phyloP scores from a whole-genome alignment of 2,329 filamentous ascomycete genomes.

The Clathrospora elynae region DNA sequence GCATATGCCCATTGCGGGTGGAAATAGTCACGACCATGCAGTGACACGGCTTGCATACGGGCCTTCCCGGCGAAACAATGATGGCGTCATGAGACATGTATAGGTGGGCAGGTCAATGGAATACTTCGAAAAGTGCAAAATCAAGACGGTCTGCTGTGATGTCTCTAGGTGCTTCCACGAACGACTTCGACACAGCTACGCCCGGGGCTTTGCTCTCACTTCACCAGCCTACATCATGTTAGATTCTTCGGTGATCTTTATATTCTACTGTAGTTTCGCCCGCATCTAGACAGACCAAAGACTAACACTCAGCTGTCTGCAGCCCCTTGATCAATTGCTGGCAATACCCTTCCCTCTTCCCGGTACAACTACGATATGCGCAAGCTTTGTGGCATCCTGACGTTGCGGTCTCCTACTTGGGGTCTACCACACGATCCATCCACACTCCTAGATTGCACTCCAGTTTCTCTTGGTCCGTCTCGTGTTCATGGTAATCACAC shows the following conservation, averaged over 20 bases:
- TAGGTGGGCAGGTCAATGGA: conserved; percentile 47
- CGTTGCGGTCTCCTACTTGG: too few relatives aligned
- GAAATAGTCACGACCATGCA: conserved; percentile 41
- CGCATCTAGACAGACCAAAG: too few relatives aligned
- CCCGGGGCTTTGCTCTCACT: too few relatives aligned
- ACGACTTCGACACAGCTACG: too few relatives aligned
- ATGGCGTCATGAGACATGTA: conserved; percentile 48
- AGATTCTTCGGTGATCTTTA: too few relatives aligned
- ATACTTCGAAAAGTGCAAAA: conserved; percentile 48
- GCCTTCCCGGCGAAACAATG: conserved; percentile 40
- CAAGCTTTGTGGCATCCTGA: too few relatives aligned
- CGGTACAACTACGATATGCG: too few relatives aligned
- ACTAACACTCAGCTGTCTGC: too few relatives aligned
- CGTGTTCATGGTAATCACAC: not conserved
- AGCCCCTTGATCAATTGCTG: too few relatives aligned
- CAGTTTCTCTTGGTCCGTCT: not conserved
- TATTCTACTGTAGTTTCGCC: too few relatives aligned
- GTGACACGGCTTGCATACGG: conserved; percentile 43
- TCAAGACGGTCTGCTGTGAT: conserved; percentile 22
- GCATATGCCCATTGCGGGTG: conserved; percentile 44
- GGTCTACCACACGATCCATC: not conserved
- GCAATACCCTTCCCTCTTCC: too few relatives aligned
- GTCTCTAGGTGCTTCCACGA: not conserved
- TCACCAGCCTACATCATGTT: too few relatives aligned
- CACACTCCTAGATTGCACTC: not conserved